Conservation (phyloP, 345 rosid species). For the Linum tenue region DNA sequence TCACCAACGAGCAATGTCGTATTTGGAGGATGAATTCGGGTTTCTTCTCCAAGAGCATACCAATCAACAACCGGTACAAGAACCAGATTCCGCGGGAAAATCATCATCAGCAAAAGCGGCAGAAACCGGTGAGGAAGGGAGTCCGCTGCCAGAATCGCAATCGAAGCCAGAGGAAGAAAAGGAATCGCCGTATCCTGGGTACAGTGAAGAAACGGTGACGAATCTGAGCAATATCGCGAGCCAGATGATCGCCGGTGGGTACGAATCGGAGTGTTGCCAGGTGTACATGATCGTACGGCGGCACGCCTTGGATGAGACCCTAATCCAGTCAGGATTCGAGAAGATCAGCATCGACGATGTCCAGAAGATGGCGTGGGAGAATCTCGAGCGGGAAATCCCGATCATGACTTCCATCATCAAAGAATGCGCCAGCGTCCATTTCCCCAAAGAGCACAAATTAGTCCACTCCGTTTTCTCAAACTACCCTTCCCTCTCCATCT, state of each 20-base stretch:
- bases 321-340: conserved; percentile 54
- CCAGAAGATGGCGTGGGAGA: conserved; percentile 69
- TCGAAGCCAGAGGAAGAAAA: neutral
- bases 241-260: conserved; percentile 56
- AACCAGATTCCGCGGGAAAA: neutral
- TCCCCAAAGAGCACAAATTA: conserved; percentile 49
- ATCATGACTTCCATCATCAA: conserved; percentile 54
- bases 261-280: conserved; percentile 62
- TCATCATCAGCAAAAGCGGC: neutral
- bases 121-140: neutral
- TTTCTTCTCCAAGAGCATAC: conserved; percentile 29
- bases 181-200: neutral
- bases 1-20: conserved; percentile 70
- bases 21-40: conserved; percentile 69
- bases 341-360: conserved; percentile 72
- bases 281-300: conserved; percentile 48
- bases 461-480: conserved; percentile 36
- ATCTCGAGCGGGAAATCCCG: conserved; percentile 54
- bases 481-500: conserved; percentile 22
- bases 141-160: neutral
- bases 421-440: conserved; percentile 44
- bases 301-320: conserved; percentile 40
- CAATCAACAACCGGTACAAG: neutral
- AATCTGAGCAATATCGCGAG: conserved; percentile 45
- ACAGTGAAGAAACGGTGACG: conserved; percentile 23